A percentile compares a stretch with the other conserved stretches of the same genome.
These are phyloP conservation scores for Debaryomyces sp. DNA, from an alignment of 1,139 yeast species.

Conservation along the genomic window DNA sequence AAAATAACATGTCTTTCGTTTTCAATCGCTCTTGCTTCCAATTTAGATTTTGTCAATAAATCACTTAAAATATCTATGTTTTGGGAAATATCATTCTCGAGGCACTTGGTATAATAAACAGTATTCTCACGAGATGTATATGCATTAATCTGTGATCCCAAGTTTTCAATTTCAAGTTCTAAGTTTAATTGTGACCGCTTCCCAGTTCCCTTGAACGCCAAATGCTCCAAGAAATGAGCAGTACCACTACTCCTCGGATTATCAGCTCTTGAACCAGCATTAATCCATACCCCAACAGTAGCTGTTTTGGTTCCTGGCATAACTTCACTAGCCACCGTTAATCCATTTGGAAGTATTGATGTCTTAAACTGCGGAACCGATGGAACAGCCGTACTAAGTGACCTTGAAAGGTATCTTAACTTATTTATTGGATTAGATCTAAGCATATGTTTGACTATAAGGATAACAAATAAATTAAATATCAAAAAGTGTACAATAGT, in stretches of 20 bases:
- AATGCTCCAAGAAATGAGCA: conserved; percentile 95
- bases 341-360: conserved; percentile 58
- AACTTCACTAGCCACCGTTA: conserved; percentile 89
- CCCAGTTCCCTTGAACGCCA: conserved; percentile 93
- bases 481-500: background rate
- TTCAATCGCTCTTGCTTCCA: conserved; percentile 84
- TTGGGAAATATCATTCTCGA: conserved; percentile 77
- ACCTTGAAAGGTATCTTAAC: background rate
- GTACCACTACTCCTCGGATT: conserved; percentile 84
- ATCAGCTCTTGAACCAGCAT: conserved; percentile 98
- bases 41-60: conserved; percentile 80
- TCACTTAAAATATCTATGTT: conserved; percentile 90
- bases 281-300: conserved; percentile 96
- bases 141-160: conserved; percentile 96
- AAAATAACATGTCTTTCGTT: conserved; percentile 95
- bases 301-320: conserved; percentile 92
- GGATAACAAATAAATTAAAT: background rate
- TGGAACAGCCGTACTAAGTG: conserved; percentile 11
- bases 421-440: background rate
- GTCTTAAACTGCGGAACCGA: conserved; percentile 29
- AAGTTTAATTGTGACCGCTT: conserved; percentile 79
- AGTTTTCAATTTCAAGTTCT: conserved; percentile 92
- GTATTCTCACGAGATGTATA: conserved; percentile 97
- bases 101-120: conserved; percentile 91
- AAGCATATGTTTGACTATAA: background rate